Evolutionary conservation across 768 basidiomycete species (phyloP).

Genomic region (Mycena latifolia): DNA sequence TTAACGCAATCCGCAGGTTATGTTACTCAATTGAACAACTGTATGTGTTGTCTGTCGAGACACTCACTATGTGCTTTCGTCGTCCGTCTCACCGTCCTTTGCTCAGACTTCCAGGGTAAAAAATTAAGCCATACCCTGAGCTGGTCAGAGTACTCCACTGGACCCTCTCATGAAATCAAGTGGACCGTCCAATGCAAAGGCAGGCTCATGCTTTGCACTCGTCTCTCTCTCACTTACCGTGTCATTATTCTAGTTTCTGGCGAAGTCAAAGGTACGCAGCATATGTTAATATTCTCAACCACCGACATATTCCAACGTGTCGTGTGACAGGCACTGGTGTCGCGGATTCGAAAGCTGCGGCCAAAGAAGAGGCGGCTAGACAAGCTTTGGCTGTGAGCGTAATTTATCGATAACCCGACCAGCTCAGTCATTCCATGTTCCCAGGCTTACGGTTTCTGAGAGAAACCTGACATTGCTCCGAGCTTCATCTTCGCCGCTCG

Average conservation of each 20-base stretch:
- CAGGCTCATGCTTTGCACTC: background rate
- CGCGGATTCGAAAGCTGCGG: constrained; percentile 56
- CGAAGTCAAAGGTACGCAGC: constrained; percentile 22
- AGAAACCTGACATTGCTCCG: background rate
- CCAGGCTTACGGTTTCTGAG: constrained; percentile 1
- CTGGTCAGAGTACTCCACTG: constrained; percentile 54
- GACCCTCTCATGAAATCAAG: constrained; percentile 53
- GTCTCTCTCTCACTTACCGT: background rate
- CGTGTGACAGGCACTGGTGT: constrained; percentile 56
- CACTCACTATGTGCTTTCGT: background rate
- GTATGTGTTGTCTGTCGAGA: background rate
- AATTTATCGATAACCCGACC: background rate
- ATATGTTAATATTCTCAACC: background rate
- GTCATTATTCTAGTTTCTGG: constrained; percentile 21
- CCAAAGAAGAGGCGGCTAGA: constrained; percentile 63
- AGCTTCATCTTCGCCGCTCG: background rate
- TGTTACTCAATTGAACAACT: constrained; percentile 44
- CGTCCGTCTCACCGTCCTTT: background rate
- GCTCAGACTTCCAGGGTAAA: constrained; percentile 52
- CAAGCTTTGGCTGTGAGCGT: constrained; percentile 55
- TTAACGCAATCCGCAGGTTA: constrained; percentile 38
- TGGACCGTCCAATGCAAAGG: constrained; percentile 66
- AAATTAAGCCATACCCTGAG: constrained; percentile 48
- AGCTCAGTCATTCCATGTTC: background rate
- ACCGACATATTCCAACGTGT: constrained; percentile 4